phyloP scores from a whole-genome alignment of 2,329 filamentous ascomycete genomes.

The Pseudocercospora fijiensis region DNA sequence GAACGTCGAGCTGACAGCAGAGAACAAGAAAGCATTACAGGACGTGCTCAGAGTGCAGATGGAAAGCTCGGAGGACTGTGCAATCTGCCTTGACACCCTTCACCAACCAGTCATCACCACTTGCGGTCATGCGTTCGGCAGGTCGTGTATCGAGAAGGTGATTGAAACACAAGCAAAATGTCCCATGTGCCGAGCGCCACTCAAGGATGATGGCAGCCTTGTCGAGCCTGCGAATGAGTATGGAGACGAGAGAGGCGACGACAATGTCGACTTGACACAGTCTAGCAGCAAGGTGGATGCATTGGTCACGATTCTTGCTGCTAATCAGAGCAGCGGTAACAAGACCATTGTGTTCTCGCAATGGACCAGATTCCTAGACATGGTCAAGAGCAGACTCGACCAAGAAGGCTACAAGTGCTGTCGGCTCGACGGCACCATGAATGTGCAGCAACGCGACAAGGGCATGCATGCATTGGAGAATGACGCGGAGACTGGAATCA shows the following conservation, averaged over 20 bases:
- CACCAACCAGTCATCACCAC: slow-evolving; percentile 76
- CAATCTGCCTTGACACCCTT: slow-evolving; percentile 74
- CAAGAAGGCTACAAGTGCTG: slow-evolving; percentile 62
- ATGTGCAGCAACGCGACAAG: slow-evolving; percentile 65
- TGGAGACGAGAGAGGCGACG: slow-evolving; percentile 44
- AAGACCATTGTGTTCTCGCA: slow-evolving; percentile 76
- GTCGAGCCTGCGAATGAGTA: slow-evolving; percentile 62
- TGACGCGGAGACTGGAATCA: slow-evolving; percentile 66
- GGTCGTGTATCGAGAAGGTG: slow-evolving; percentile 69
- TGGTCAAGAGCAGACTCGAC: slow-evolving; percentile 67
- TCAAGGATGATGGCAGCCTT: slow-evolving; percentile 59
- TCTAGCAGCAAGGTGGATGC: slow-evolving; percentile 82
- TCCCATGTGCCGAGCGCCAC: slow-evolving; percentile 74
- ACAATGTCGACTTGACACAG: slow-evolving; percentile 54
- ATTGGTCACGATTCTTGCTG: slow-evolving; percentile 70
- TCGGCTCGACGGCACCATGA: slow-evolving; percentile 81
- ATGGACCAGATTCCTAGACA: slow-evolving; percentile 72
- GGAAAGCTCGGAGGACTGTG: slow-evolving; percentile 78
- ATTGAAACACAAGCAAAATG: slow-evolving; percentile 77
- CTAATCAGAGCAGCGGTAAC: slow-evolving; percentile 59
- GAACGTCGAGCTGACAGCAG: slow-evolving; percentile 66
- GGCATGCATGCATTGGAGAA: slow-evolving; percentile 67
- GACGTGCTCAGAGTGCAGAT: slow-evolving; percentile 73
- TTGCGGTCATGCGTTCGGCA: slow-evolving; percentile 80
- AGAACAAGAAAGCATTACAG: slow-evolving; percentile 71